A percentile compares a stretch with the other conserved stretches of the same genome.
phyloP scores from a whole-genome alignment of 1,139 yeast species.

The Arxiozyma heterogenica region DNA sequence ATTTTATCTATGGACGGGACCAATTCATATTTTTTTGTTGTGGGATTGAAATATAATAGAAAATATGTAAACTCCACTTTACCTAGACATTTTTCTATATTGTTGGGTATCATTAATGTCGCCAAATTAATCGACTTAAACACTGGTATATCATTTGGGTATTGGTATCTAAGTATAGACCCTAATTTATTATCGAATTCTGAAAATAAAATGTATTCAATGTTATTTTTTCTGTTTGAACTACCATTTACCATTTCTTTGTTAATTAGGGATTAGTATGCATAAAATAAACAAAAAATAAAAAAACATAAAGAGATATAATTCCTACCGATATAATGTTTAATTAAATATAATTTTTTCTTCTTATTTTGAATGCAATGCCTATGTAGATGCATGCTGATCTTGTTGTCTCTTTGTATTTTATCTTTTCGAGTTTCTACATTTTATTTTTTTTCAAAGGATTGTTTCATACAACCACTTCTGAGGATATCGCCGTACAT shows the following conservation, averaged over 20 bases:
- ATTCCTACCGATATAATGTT: not conserved
- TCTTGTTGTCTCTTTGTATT: not conserved
- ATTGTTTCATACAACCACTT: not conserved
- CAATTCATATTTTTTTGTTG: constrained; percentile 13
- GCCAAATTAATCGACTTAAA: constrained; percentile 13
- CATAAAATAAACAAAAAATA: no score
- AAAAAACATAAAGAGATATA: no score
- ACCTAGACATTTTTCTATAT: constrained; percentile 19
- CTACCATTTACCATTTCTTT: not conserved
- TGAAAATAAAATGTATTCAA: constrained; percentile 22
- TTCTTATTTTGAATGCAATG: not conserved
- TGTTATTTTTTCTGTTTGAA: constrained; percentile 8
- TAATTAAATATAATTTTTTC: no score
- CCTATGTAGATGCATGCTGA: not conserved
- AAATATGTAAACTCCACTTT: constrained; percentile 24
- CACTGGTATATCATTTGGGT: constrained; percentile 18
- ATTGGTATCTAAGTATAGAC: constrained; percentile 21
- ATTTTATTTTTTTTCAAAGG: not conserved
- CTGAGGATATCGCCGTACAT: not conserved
- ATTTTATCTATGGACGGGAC: constrained; percentile 14
- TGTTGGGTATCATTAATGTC: constrained; percentile 27
- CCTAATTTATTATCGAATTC: constrained; percentile 28
- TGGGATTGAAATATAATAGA: constrained; percentile 18
- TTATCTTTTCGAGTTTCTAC: not conserved
- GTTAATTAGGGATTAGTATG: not conserved